phyloP scores from a whole-genome alignment of 768 basidiomycete genomes.

The Boletus edulis region DNA sequence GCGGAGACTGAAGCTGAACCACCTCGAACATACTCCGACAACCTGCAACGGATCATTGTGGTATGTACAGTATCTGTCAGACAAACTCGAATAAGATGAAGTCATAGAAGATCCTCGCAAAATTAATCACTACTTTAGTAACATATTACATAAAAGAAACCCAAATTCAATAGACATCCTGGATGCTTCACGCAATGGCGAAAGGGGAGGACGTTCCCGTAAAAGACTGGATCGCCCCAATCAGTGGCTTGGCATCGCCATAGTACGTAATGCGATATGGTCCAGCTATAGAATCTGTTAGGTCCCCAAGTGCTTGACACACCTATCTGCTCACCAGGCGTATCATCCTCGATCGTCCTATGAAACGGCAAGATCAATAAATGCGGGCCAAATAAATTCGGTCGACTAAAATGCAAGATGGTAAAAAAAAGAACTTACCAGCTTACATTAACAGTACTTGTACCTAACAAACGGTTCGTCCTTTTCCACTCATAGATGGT shows the following conservation, averaged over 20 bases:
- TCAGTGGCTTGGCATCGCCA: constrained; percentile 71
- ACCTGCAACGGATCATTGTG: too few relatives aligned
- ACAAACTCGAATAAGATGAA: too few relatives aligned
- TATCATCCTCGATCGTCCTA: constrained; percentile 64
- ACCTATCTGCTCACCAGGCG: constrained; percentile 27
- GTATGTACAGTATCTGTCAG: too few relatives aligned
- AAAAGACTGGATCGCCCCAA: constrained; percentile 63
- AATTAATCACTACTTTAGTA: too few relatives aligned
- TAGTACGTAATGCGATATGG: constrained; percentile 70
- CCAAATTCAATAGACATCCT: too few relatives aligned
- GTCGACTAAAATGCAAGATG: not conserved
- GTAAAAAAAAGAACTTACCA: constrained; percentile 42
- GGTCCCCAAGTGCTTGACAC: not conserved
- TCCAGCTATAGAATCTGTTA: constrained; percentile 43
- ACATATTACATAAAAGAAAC: too few relatives aligned
- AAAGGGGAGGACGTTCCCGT: constrained; percentile 63
- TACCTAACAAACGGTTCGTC: constrained; percentile 54
- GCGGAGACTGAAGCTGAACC: too few relatives aligned
- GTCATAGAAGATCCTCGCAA: too few relatives aligned
- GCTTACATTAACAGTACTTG: constrained; percentile 62
- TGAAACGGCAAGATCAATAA: not conserved
- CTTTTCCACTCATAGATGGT: constrained; percentile 66
- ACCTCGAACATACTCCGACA: too few relatives aligned
- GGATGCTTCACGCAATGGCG: constrained; percentile 36
- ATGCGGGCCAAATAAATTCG: constrained; percentile 6